Base-by-base conservation (phyloP, 805 yeast genomes). In the Myxozyma mucilagina region DNA sequence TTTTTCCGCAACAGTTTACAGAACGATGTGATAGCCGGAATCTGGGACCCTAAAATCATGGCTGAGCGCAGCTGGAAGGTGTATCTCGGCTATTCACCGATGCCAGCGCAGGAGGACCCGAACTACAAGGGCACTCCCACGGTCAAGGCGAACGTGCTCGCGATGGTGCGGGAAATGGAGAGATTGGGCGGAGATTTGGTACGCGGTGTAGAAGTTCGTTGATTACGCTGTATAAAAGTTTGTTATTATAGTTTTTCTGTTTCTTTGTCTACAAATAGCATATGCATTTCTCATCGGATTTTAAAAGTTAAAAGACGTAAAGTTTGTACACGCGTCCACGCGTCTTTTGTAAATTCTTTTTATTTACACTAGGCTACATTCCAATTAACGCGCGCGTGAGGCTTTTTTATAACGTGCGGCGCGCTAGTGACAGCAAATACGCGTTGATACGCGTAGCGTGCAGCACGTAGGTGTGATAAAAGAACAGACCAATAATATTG, bases 21-120 rank as follows among this genome's bases (percentile, higher is more conserved):
- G 8, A 78, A 78, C 55, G 84, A 85, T 67, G 85, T 87, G 7
- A 82, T 93, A 53, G 82, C 92, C 24, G 97, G 97, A 1, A 75
- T 94, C 51, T 86, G 93, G 76, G 84, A 87, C 55, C 96, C 97
- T 1, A 74, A 81, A 3, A 80, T 82, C 42, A 74, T 82, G 63
- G 75, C 78, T 18, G 82, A 82, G 63, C 82, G 84, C 71, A 88
- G 86, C 73, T 91, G 90, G 77, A 85, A 87, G 68, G 96, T 87
- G 24, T 89, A 87, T 65, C 73, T 88, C 61, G 96, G 92, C 13
- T 86, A 84, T 69, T 86, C 90, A 68, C 80, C 86, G 59, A 80
- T 82, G 70, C 96, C 96, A 1, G 73, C 32, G 72, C 69, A 11
- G 61, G 51, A 66, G 56, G 54, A 14, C 49, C 54, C 3, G 63